These are phyloP conservation scores for Alternaria brassicae DNA, from an alignment of 2,329 filamentous ascomycete genomes.

Conservation along the genomic window DNA sequence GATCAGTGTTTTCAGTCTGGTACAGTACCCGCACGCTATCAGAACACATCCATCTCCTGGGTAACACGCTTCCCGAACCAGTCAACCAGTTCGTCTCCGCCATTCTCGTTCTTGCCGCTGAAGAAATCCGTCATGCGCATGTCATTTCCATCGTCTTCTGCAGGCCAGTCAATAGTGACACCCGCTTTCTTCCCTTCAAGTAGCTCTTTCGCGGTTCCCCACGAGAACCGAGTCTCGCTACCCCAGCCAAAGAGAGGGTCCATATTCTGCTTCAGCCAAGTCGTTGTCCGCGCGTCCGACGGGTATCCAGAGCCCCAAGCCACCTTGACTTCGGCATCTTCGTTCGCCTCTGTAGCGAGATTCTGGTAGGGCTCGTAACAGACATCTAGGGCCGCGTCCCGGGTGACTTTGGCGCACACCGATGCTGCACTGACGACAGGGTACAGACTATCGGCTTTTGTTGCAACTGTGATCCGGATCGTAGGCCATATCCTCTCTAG, in stretches of 20 bases:
- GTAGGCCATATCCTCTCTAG: slow-evolving; percentile 85
- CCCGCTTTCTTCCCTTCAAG: slow-evolving; percentile 75
- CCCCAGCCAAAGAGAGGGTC: slow-evolving; percentile 97
- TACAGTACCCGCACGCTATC: slow-evolving; percentile 6
- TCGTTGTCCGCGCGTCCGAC: slow-evolving; percentile 78
- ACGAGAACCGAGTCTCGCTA: slow-evolving; percentile 89
- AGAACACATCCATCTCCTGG: slow-evolving; percentile 77
- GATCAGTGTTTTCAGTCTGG: not conserved
- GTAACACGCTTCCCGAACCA: slow-evolving; percentile 84
- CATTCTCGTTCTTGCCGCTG: slow-evolving; percentile 53
- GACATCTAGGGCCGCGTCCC: slow-evolving; percentile 86
- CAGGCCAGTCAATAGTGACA: slow-evolving; percentile 84
- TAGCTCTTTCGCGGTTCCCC: slow-evolving; percentile 94
- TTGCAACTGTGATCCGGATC: slow-evolving; percentile 58
- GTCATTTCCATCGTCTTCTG: slow-evolving; percentile 72
- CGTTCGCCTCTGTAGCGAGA: slow-evolving; percentile 35
- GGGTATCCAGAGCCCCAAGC: slow-evolving; percentile 95
- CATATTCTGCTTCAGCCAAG: slow-evolving; percentile 86
- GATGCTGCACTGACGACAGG: slow-evolving; percentile 92
- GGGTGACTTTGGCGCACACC: slow-evolving; percentile 94
- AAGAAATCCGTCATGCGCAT: slow-evolving; percentile 81
- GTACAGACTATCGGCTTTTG: slow-evolving; percentile 90
- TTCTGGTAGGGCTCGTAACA: slow-evolving; percentile 66
- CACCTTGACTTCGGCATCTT: slow-evolving; percentile 48
- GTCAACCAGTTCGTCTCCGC: slow-evolving; percentile 70